Evolutionary conservation across 2,329 filamentous ascomycete genomes (phyloP).

Genomic region (Cordyceps cicadae): DNA sequence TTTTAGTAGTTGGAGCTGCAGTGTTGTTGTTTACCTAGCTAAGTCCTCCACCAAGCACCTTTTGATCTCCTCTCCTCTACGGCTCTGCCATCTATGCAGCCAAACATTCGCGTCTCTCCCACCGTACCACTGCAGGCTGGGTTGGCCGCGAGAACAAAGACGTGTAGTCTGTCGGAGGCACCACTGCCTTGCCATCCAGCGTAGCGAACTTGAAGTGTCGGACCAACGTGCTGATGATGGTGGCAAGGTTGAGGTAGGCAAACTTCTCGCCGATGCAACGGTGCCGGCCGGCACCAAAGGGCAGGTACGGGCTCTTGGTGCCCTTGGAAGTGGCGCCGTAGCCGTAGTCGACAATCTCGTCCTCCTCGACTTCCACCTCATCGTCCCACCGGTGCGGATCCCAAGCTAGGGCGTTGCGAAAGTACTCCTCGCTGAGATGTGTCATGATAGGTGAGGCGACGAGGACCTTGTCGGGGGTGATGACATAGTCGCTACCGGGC

Average conservation of each 20-base stretch:
- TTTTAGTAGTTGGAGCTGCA: not conserved
- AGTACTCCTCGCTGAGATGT: constrained; percentile 47
- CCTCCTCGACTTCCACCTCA: constrained; percentile 13
- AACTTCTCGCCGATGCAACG: constrained; percentile 72
- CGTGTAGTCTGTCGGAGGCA: constrained; percentile 60
- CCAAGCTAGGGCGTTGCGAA: constrained; percentile 34
- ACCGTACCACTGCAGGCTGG: constrained; percentile 25
- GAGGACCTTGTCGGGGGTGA: constrained; percentile 42
- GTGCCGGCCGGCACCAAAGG: constrained; percentile 66
- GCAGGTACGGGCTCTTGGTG: constrained; percentile 41
- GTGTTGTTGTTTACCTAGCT: not conserved
- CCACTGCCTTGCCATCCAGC: constrained; percentile 38
- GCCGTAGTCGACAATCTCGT: constrained; percentile 23
- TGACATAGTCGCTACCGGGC: constrained; percentile 45
- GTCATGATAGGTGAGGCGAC: constrained; percentile 36
- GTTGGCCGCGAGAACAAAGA: constrained; percentile 34
- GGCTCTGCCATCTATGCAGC: no score
- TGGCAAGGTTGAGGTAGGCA: constrained; percentile 60
- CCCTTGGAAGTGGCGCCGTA: constrained; percentile 25
- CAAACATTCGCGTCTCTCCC: constrained; percentile 16
- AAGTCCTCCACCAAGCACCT: not conserved
- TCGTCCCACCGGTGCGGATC: constrained; percentile 26
- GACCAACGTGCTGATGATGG: constrained; percentile 55
- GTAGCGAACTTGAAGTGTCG: constrained; percentile 53
- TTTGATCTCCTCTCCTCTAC: not conserved